Percentiles rank a stretch among this genome's conserved stretches.
Evolutionary conservation across 2,329 filamentous ascomycete species (phyloP).

Genomic region (Raffaelea ambrosiae): DNA sequence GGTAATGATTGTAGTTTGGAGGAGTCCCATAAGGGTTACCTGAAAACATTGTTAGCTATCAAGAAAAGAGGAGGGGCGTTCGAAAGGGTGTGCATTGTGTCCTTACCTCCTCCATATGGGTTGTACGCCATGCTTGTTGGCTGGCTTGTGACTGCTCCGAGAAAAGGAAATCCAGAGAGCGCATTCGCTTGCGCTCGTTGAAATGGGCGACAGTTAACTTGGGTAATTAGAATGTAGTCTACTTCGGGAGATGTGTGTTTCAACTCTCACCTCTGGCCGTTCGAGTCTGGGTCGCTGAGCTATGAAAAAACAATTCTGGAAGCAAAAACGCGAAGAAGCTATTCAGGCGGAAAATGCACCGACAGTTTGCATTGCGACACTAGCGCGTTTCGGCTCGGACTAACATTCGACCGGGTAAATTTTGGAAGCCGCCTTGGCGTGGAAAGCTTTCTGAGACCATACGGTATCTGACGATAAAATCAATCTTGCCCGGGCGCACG

Average conservation of each 20-base stretch:
- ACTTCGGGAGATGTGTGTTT: too few relatives aligned
- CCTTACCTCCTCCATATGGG: conserved; percentile 48
- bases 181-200: too few relatives aligned
- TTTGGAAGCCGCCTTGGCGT: neutral
- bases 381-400: conserved; percentile 6
- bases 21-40: conserved; percentile 61
- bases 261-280: too few relatives aligned
- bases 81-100: neutral
- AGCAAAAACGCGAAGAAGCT: neutral
- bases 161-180: neutral
- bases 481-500: too few relatives aligned
- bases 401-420: conserved; percentile 7
- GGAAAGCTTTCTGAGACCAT: too few relatives aligned
- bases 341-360: neutral
- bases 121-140: conserved; percentile 46
- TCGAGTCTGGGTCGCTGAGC: too few relatives aligned
- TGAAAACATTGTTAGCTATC: conserved; percentile 1
- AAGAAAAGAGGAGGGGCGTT: neutral
- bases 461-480: too few relatives aligned
- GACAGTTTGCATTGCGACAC: conserved; percentile 1
- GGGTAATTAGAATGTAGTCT: too few relatives aligned
- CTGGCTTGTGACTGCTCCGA: neutral
- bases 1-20: conserved; percentile 65
- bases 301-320: too few relatives aligned
- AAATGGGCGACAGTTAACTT: too few relatives aligned